Conservation (phyloP, 176 grass and related monocot genomes). For the Puccinellia tenuiflora region DNA sequence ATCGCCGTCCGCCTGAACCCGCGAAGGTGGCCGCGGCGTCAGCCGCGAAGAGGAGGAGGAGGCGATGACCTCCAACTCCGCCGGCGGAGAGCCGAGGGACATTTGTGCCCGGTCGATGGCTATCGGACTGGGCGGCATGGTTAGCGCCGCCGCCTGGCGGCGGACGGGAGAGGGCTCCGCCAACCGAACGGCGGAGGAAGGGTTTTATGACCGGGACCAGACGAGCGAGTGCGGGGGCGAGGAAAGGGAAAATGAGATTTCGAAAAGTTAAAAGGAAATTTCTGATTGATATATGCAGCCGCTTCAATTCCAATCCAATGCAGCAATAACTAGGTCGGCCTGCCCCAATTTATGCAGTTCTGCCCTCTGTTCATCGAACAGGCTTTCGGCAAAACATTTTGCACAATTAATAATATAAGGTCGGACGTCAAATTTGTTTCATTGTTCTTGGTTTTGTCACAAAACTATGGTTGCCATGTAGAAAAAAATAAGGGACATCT, state of each 20-base stretch:
- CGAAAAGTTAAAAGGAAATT: neutral
- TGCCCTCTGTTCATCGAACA: neutral
- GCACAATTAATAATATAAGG: neutral
- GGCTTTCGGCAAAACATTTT: neutral
- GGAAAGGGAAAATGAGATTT: neutral
- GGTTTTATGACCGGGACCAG: slow-evolving; percentile 1
- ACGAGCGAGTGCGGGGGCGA: neutral
- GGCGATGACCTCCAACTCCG: neutral
- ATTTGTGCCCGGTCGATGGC: neutral
- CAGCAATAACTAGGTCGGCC: neutral
- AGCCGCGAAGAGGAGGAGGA: neutral
- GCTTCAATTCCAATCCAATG: neutral
- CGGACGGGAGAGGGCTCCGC: neutral
- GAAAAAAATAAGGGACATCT: too few relatives aligned
- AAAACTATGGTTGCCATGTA: too few relatives aligned
- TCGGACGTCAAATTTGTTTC: too few relatives aligned
- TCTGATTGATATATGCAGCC: neutral
- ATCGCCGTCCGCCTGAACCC: neutral
- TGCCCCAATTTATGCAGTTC: neutral
- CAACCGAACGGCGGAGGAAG: neutral
- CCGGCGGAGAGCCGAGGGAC: neutral
- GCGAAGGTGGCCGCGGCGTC: neutral
- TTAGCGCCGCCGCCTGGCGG: neutral
- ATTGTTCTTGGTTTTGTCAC: too few relatives aligned
- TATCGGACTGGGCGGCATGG: neutral